Conservation (phyloP, 1,284 basidiomycete genomes). For the Fomitopsis schrenkii region DNA sequence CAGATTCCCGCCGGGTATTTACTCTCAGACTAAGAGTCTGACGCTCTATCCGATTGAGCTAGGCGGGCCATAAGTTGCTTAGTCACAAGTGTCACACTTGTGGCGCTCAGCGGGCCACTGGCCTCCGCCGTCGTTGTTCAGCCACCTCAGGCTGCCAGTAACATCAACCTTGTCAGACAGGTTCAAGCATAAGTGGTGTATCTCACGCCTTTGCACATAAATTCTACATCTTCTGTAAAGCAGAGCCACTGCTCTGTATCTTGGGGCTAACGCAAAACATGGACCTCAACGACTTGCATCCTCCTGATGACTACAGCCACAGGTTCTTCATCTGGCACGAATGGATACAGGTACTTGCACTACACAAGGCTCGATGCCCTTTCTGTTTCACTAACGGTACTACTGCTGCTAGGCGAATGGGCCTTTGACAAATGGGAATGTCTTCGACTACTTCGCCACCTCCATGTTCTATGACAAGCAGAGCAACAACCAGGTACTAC, state of each 20-base stretch:
- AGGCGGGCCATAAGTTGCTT: conserved; percentile 49
- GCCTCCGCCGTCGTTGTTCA: no score
- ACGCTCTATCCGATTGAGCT: conserved; percentile 88
- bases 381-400: conserved; percentile 6
- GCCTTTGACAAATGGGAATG: conserved; percentile 68
- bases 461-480: conserved; percentile 91
- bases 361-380: not conserved
- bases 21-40: conserved; percentile 47
- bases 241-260: not conserved
- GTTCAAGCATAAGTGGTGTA: no score
- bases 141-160: no score
- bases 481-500: conserved; percentile 83
- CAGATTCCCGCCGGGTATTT: conserved; percentile 3
- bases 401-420: conserved; percentile 56
- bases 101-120: no score
- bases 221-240: no score
- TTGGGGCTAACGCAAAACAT: conserved; percentile 27
- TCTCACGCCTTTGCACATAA: no score
- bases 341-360: conserved; percentile 61
- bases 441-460: conserved; percentile 80
- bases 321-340: conserved; percentile 85
- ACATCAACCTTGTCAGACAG: no score
- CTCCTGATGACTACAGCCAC: conserved; percentile 73
- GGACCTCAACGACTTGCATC: conserved; percentile 72
- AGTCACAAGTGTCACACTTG: no score